These are phyloP conservation scores for Telfairia occidentalis DNA, from an alignment of 331 rosid species.

Conservation along the genomic window DNA sequence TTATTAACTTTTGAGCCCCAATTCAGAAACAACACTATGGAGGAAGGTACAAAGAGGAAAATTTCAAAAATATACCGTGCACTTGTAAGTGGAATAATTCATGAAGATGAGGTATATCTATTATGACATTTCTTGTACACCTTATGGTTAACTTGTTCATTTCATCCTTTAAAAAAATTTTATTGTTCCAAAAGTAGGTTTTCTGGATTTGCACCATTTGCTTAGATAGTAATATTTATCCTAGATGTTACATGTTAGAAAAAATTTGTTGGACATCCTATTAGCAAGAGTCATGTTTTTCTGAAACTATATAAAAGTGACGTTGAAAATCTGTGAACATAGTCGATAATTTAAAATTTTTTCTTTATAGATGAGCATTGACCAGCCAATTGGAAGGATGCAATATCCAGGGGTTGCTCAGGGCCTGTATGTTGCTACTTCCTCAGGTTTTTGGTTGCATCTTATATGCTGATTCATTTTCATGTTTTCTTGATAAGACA, in stretches of 20 bases:
- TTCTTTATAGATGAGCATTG: conserved; percentile 45
- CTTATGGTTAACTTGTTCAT: background rate
- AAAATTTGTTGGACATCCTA: background rate
- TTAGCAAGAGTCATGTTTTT: background rate
- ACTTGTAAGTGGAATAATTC: conserved; percentile 54
- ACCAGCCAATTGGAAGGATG: conserved; percentile 67
- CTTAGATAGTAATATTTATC: background rate
- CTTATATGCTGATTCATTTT: background rate
- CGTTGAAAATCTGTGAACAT: background rate
- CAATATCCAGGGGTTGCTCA: conserved; percentile 82
- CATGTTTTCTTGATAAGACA: background rate
- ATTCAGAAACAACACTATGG: conserved; percentile 34
- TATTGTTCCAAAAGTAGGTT: background rate
- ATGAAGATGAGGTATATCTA: conserved; percentile 49
- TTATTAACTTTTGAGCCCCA: background rate
- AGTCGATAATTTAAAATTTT: background rate
- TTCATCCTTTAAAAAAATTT: background rate
- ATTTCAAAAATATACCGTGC: conserved; percentile 70
- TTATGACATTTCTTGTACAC: background rate
- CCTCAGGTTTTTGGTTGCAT: conserved; percentile 38
- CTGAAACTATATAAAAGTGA: background rate
- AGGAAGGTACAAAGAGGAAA: conserved; percentile 40
- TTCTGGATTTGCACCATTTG: background rate
- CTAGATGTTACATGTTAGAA: background rate
- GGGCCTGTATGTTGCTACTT: conserved; percentile 76